phyloP scores from a whole-genome alignment of 2,329 filamentous ascomycete genomes.

The Davidsoniella eucalypti region DNA sequence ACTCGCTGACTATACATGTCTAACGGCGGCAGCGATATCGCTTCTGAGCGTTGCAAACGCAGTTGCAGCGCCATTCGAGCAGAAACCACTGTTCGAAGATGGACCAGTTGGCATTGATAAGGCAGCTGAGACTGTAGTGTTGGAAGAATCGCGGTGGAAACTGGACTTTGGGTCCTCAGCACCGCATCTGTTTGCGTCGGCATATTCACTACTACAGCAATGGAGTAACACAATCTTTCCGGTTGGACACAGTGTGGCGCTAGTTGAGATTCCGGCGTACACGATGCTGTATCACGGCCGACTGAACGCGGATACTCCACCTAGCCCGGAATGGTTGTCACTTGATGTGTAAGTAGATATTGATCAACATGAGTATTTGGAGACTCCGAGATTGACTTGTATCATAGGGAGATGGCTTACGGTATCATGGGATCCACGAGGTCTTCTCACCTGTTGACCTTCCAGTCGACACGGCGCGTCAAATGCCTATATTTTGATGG shows the following conservation, averaged over 20 bases:
- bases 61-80: no score
- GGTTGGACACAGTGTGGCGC: slow-evolving; percentile 30
- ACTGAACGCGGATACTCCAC: slow-evolving; percentile 23
- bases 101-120: no score
- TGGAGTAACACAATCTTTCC: slow-evolving; percentile 35
- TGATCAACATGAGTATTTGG: not conserved
- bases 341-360: slow-evolving; percentile 26
- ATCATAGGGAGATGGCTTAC: slow-evolving; percentile 32
- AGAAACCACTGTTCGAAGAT: no score
- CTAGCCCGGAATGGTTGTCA: slow-evolving; percentile 34
- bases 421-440: slow-evolving; percentile 31
- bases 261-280: slow-evolving; percentile 28
- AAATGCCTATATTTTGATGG: slow-evolving; percentile 34
- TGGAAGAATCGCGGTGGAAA: slow-evolving; percentile 14
- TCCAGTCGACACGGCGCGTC: slow-evolving; percentile 27
- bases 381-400: slow-evolving; percentile 4
- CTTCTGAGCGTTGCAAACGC: no score
- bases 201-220: slow-evolving; percentile 30
- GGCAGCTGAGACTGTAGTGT: no score
- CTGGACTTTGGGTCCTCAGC: slow-evolving; percentile 31
- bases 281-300: slow-evolving; percentile 34
- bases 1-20: no score
- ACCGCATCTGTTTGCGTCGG: slow-evolving; percentile 32
- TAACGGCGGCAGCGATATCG: no score
- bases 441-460: slow-evolving; percentile 30